Evolutionary conservation across 306 rosid species (phyloP).

Genomic region (Cucurbita moschata): DNA sequence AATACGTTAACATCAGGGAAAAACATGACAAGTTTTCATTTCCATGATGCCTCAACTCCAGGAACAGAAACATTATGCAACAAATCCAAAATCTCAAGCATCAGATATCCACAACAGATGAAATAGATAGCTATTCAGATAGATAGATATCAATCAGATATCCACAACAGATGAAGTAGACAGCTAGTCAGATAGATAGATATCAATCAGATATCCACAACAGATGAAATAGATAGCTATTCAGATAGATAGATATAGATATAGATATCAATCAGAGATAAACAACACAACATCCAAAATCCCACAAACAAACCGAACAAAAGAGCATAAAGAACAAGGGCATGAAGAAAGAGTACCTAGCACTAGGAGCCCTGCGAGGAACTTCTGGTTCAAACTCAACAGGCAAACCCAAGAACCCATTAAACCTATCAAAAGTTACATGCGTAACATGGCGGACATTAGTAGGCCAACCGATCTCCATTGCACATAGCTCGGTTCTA

Average conservation of each 20-base stretch:
- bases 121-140: not conserved
- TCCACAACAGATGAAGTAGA: not conserved
- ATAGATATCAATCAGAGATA: not conserved
- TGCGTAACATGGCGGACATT: conserved; percentile 88
- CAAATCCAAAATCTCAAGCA: not conserved
- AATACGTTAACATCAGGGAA: not conserved
- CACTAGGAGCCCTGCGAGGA: conserved; percentile 88
- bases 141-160: not conserved
- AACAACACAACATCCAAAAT: not conserved
- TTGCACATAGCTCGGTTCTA: conserved; percentile 26
- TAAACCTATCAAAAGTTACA: conserved; percentile 84
- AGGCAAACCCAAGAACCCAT: conserved; percentile 93
- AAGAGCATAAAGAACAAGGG: not conserved
- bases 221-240: not conserved
- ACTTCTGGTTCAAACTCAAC: conserved; percentile 80
- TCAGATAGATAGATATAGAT: not conserved
- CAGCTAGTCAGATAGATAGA: not conserved
- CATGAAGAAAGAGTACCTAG: conserved; percentile 36
- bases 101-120: not conserved
- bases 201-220: not conserved
- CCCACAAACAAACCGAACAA: conserved; percentile 1
- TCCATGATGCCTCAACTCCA: not conserved
- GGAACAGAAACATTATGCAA: not conserved
- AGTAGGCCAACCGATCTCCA: conserved; percentile 77
- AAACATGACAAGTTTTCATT: not conserved